A percentile compares a stretch with the other conserved stretches of the same genome.
Conservation (phyloP, 768 basidiomycete species). For the Nidularia pulvinata region DNA sequence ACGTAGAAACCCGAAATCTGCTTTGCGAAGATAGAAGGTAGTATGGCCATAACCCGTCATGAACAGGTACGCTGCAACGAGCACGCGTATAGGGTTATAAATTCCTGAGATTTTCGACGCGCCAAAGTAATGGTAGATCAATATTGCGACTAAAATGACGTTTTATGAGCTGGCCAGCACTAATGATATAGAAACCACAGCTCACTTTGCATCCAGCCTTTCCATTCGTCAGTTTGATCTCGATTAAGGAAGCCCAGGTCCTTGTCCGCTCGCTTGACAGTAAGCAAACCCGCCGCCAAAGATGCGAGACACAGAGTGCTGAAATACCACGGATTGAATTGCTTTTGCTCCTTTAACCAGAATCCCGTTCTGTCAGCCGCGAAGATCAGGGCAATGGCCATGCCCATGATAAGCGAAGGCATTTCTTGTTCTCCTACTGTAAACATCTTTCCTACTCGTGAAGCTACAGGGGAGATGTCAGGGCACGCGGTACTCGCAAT, state of each 20-base stretch:
- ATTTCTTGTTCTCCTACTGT: slow-evolving; percentile 6
- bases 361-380: slow-evolving; percentile 83
- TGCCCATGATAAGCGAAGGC: slow-evolving; percentile 62
- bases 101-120: slow-evolving; percentile 93
- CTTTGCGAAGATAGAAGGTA: slow-evolving; percentile 87
- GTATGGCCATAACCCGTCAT: slow-evolving; percentile 95
- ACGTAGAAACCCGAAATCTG: slow-evolving; percentile 80
- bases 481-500: background rate
- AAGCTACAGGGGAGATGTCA: background rate
- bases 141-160: slow-evolving; percentile 85
- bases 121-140: slow-evolving; percentile 92
- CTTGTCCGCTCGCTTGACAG: slow-evolving; percentile 71
- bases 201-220: slow-evolving; percentile 97
- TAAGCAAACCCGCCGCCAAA: slow-evolving; percentile 59
- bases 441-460: background rate
- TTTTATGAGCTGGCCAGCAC: too few relatives aligned
- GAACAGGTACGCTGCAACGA: slow-evolving; percentile 89
- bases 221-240: slow-evolving; percentile 97
- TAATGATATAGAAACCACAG: too few relatives aligned
- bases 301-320: slow-evolving; percentile 50
- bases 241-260: slow-evolving; percentile 89
- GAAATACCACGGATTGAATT: slow-evolving; percentile 73
- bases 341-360: slow-evolving; percentile 91
- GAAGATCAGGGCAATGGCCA: slow-evolving; percentile 68
- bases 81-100: slow-evolving; percentile 87